phyloP scores from a whole-genome alignment of 2,329 filamentous ascomycete genomes.

The Calonectria pauciramosa region DNA sequence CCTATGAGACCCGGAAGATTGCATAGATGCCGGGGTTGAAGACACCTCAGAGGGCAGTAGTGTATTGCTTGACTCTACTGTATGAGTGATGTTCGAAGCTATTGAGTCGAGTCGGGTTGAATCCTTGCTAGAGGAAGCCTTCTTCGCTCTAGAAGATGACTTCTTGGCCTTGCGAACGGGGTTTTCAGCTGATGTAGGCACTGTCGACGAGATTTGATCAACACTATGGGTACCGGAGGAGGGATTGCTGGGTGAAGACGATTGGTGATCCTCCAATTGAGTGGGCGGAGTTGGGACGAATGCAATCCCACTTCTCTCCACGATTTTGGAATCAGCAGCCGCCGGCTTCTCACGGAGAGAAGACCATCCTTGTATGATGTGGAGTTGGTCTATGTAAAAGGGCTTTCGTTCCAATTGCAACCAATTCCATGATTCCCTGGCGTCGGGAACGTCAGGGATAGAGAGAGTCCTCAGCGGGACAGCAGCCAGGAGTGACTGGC shows the following conservation, averaged over 20 bases:
- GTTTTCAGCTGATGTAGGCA: neutral
- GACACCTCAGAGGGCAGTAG: neutral
- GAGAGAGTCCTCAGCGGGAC: neutral
- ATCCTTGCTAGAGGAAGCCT: neutral
- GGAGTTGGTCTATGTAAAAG: constrained; percentile 33
- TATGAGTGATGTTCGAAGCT: neutral
- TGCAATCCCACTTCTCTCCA: neutral
- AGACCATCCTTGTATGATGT: constrained; percentile 4
- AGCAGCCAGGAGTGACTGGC: neutral
- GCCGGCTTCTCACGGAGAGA: neutral
- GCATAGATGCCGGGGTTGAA: neutral
- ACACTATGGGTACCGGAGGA: neutral
- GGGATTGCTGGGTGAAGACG: neutral
- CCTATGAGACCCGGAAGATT: neutral
- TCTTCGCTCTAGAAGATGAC: neutral
- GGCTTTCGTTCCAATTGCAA: constrained; percentile 21
- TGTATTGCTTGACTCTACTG: neutral
- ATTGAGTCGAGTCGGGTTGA: neutral
- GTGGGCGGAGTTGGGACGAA: neutral
- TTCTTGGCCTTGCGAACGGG: neutral
- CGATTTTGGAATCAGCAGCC: neutral
- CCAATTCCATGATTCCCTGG: constrained; percentile 27
- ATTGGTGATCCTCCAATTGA: neutral
- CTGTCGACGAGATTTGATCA: neutral
- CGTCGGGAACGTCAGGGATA: neutral